phyloP scores from a whole-genome alignment of 139 green algal genomes.

The Volvox reticuliferus region DNA sequence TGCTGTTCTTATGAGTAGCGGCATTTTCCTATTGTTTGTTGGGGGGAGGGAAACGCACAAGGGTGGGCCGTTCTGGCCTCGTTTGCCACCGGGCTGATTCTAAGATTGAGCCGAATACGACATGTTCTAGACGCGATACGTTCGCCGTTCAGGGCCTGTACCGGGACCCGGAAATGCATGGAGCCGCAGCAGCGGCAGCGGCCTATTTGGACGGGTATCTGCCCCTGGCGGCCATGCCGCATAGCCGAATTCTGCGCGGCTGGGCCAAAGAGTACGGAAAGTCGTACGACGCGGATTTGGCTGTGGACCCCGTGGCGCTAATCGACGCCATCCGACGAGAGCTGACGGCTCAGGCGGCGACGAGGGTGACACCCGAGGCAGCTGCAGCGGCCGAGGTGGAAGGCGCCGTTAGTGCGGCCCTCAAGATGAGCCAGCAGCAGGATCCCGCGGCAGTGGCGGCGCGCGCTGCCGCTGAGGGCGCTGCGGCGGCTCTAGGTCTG shows the following conservation, averaged over 20 bases:
- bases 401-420: neutral
- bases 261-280: slow-evolving; percentile 42
- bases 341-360: slow-evolving; percentile 32
- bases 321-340: slow-evolving; percentile 33
- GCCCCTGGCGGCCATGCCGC: slow-evolving; percentile 28
- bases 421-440: neutral
- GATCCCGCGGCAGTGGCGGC: neutral
- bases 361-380: neutral
- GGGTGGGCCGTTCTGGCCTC: too few relatives aligned
- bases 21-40: too few relatives aligned
- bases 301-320: neutral
- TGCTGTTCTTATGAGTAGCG: too few relatives aligned
- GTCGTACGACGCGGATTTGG: neutral
- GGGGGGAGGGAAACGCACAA: too few relatives aligned
- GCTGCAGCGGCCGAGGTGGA: neutral
- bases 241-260: slow-evolving; percentile 36
- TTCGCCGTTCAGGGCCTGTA: slow-evolving; percentile 10
- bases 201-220: slow-evolving; percentile 4
- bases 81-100: too few relatives aligned
- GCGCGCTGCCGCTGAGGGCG: neutral
- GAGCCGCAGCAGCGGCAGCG: neutral
- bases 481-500: neutral
- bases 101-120: too few relatives aligned
- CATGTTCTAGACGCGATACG: too few relatives aligned
- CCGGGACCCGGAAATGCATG: slow-evolving; percentile 36